A percentile compares a stretch with the other conserved stretches of the same genome.
Conservation (phyloP, 2,329 filamentous ascomycete species). For the Aulographum hederae region DNA sequence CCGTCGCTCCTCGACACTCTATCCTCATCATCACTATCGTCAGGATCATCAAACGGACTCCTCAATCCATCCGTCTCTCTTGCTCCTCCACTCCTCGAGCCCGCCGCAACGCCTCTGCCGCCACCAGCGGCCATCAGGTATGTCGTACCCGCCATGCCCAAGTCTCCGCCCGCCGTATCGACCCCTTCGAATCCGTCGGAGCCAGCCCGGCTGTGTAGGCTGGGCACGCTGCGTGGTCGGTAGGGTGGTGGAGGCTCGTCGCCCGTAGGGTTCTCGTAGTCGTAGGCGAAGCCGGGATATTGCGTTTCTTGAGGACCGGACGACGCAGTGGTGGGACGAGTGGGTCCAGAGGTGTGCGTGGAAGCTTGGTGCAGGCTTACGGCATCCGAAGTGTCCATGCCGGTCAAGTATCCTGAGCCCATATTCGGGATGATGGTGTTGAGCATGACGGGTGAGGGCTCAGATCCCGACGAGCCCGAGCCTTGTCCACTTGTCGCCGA, state of each 20-base stretch:
- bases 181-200: too few relatives aligned
- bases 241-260: conserved; percentile 1
- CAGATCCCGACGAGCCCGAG: too few relatives aligned
- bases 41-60: too few relatives aligned
- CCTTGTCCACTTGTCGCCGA: not conserved
- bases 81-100: too few relatives aligned
- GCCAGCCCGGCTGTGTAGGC: too few relatives aligned
- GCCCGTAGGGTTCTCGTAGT: not conserved
- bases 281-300: not conserved
- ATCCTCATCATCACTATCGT: too few relatives aligned
- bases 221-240: not conserved
- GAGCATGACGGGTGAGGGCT: not conserved
- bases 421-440: not conserved
- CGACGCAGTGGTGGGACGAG: not conserved
- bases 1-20: too few relatives aligned
- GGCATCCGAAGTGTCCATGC: not conserved
- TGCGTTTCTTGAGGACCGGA: not conserved
- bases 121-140: too few relatives aligned
- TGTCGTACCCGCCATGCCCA: too few relatives aligned
- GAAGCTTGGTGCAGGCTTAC: not conserved
- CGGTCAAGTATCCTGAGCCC: not conserved
- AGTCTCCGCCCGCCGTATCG: too few relatives aligned
- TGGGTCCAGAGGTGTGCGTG: not conserved
- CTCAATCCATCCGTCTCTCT: too few relatives aligned
- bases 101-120: too few relatives aligned